phyloP scores from a whole-genome alignment of 192 early-diverging fungal genomes.

The Mortierella antarctica region DNA sequence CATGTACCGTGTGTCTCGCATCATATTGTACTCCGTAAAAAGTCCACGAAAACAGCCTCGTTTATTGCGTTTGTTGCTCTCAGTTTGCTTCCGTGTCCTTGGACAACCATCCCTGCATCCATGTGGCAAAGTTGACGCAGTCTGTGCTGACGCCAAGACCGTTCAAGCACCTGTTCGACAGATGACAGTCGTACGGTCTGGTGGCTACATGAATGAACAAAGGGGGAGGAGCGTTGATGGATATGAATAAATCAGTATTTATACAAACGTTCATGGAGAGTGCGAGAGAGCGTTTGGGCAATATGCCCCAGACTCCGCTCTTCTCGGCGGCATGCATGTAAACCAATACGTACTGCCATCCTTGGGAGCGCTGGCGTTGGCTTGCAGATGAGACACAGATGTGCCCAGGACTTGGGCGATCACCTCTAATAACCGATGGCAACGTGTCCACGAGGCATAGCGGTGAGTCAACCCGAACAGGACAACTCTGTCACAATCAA shows the following conservation, averaged over 20 bases:
- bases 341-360: constrained; percentile 47
- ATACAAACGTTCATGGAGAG: neutral
- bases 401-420: constrained; percentile 59
- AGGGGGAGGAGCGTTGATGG: too few species aligned
- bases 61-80: neutral
- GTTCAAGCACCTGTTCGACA: constrained; percentile 69
- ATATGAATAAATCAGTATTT: constrained; percentile 1
- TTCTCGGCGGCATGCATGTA: neutral
- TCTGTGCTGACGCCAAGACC: constrained; percentile 63
- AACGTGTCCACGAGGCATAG: neutral
- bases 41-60: too few species aligned
- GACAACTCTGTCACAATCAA: neutral
- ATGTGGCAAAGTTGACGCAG: constrained; percentile 64
- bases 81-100: constrained; percentile 1
- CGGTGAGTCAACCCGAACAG: constrained; percentile 1
- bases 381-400: constrained; percentile 62
- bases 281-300: neutral
- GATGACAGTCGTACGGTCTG: constrained; percentile 71
- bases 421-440: constrained; percentile 46
- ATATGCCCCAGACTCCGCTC: neutral
- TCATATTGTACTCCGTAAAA: too few species aligned
- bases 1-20: too few species aligned
- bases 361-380: constrained; percentile 40
- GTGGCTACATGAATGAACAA: constrained; percentile 50
- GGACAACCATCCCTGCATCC: constrained; percentile 56